A percentile compares a stretch with the other conserved stretches of the same genome.
Evolutionary conservation across 345 rosid genomes (phyloP).

Genomic region (Populus nigra): DNA sequence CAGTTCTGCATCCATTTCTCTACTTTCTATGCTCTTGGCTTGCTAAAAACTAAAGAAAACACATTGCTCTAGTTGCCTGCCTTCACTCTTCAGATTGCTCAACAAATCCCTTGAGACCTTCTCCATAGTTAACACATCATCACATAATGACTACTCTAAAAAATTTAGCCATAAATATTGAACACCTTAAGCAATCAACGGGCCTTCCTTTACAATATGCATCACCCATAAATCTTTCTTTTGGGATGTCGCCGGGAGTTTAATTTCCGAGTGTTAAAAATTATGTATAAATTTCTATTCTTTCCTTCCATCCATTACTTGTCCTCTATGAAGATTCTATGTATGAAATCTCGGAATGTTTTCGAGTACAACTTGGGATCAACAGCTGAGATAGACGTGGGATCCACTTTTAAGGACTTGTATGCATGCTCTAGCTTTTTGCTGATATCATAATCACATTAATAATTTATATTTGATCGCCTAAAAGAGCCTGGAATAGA

Average conservation of each 20-base stretch:
- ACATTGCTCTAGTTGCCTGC: too few species aligned
- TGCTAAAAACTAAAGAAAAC: background rate
- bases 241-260: too few species aligned
- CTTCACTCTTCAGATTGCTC: too few species aligned
- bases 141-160: too few species aligned
- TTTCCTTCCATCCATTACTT: background rate
- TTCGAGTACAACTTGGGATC: slow-evolving; percentile 12
- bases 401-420: slow-evolving; percentile 37
- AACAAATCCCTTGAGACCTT: too few species aligned
- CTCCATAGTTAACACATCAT: too few species aligned
- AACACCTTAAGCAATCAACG: too few species aligned
- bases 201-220: too few species aligned
- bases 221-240: too few species aligned
- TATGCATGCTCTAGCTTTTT: slow-evolving; percentile 37
- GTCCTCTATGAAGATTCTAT: slow-evolving; percentile 17
- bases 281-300: too few species aligned
- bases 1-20: background rate
- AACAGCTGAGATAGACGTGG: slow-evolving; percentile 38
- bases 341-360: background rate
- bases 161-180: too few species aligned
- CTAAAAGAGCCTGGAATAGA: background rate
- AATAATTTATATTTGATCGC: background rate
- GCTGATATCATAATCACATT: background rate
- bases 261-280: too few species aligned
- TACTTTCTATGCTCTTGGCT: background rate